Base-by-base conservation (phyloP, 768 basidiomycete species). In the Mycena galopus region DNA sequence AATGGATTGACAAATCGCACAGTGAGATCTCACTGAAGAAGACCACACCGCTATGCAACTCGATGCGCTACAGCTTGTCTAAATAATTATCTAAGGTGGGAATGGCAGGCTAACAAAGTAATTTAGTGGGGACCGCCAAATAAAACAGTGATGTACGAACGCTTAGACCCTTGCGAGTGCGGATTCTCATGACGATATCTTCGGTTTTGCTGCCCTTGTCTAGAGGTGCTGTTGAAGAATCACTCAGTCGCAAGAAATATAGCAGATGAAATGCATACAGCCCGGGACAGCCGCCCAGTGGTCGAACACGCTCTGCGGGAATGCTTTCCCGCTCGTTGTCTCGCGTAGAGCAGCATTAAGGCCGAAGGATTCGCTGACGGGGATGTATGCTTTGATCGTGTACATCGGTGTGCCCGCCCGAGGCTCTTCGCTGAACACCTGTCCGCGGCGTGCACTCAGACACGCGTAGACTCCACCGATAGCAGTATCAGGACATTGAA, bases 371-470 rank as follows among this genome's bases (percentile, higher is more conserved):
- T 96, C 95, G 80, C 88, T 86, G 80, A 96, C 94, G 78, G 96
- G 96, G 32, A 96, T 88, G 88, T 96, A 96, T 25, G 96, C 96
- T 89, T 98, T 99, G 85, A 99, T 94, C 44, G 94, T 99, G 92
- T 97, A 97, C 95, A 98, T 97, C 72, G 98, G 97, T 23, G 98
- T 99, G 86, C 98, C 97, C 1, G 91, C 88, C 79, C 97, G 88
- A 85, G 98, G 98, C 85, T 98, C 97, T 85, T 98, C 95, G 77
- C 93, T 94, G 91, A 97, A 96, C 73, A 99, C 96, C 82, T 98
- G 96, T 74, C 96, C 97, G 90, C 97, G 95, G 80, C 96, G 94
- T 86, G 93, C 95, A 91, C 97, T 98, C 85, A 96, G 84, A 72
- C 89, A 89, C 66, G 88, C 90, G 91, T 98, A 98, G 84, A 99